Conservation (phyloP, 1,284 basidiomycete genomes). For the Malassezia vespertilionis region DNA sequence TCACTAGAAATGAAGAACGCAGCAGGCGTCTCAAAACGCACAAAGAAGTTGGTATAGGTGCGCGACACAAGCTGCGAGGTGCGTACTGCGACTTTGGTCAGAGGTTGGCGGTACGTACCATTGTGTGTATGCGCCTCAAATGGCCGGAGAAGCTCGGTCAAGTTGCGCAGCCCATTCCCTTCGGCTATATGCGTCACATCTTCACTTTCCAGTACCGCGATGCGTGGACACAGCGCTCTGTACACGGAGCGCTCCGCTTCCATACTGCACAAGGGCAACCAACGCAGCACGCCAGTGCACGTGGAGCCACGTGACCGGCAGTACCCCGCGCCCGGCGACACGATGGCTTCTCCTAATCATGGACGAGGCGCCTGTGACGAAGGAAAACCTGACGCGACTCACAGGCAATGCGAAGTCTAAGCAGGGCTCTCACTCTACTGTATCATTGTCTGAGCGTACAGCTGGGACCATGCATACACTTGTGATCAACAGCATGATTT, state of each 20-base stretch:
- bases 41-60: constrained; percentile 27
- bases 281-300: not conserved
- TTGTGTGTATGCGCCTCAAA: constrained; percentile 25
- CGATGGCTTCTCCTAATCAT: not conserved
- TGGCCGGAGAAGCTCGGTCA: constrained; percentile 33
- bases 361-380: constrained; percentile 9
- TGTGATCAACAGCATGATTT: constrained; percentile 32
- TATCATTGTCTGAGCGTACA: constrained; percentile 21
- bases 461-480: constrained; percentile 28
- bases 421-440: not conserved
- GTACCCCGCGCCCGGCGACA: not conserved
- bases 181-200: constrained; percentile 29
- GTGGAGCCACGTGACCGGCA: not conserved
- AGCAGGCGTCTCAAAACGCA: constrained; percentile 33
- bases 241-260: constrained; percentile 20
- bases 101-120: not conserved
- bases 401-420: not conserved
- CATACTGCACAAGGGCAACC: not conserved
- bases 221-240: constrained; percentile 32
- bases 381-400: constrained; percentile 14
- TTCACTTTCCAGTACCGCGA: constrained; percentile 32
- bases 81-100: constrained; percentile 27
- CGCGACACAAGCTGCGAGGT: constrained; percentile 39
- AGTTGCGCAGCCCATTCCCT: constrained; percentile 26
- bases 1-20: constrained; percentile 16